Base-by-base conservation (phyloP, 2,329 filamentous ascomycete species). In the Aureobasidium zeae region DNA sequence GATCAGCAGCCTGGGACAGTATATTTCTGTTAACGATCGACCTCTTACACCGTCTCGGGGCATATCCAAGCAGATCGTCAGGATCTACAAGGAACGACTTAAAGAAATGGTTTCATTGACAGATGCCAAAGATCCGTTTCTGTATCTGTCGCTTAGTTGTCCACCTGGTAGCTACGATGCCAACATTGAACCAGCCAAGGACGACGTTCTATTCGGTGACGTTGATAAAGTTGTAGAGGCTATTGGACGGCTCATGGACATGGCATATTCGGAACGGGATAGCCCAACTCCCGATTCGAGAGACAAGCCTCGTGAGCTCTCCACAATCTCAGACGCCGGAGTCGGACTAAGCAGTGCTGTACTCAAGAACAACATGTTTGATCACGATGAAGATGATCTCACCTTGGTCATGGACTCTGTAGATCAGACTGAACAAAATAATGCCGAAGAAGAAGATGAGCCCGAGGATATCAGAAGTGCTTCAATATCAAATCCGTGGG, bases 101-200 rank as follows among this genome's bases (percentile, higher is more conserved):
- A 59, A 57, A 50, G 54, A 53, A 42, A 45, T 51, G 33, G 3
- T 48, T 21, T 19, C 45, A 1, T 52, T 62, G 7, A 47, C 52
- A 5, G 52, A 58, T 8, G 51, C 67, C 16, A 69, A 66, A 13
- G 71, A 75, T 38, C 70, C 72, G 0, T 86, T 87, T 55, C 60
- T 86, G 29, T 69, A 69, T 29, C 60, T 88, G 26, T 73, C 77
- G 45, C 76, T 88, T 21, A 58, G 57, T 11, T 87, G 81, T 53
- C 71, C 76, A 0, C 56, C 64, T 1, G 70, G 70, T 20, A 78
- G 68, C 46, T 88, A 88, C 53, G 83, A 88, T 60, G 67, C 72
- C 1, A 88, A 87, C 51, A 61, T 87, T 5, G 77, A 86, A 48
- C 75, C 82, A 3, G 67, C 76, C 3, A 88, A 88, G 56, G 77